A percentile compares a stretch with the other conserved stretches of the same genome.
Evolutionary conservation across 176 grass and related monocot genomes (phyloP).

Genomic region (Triticum urartu): DNA sequence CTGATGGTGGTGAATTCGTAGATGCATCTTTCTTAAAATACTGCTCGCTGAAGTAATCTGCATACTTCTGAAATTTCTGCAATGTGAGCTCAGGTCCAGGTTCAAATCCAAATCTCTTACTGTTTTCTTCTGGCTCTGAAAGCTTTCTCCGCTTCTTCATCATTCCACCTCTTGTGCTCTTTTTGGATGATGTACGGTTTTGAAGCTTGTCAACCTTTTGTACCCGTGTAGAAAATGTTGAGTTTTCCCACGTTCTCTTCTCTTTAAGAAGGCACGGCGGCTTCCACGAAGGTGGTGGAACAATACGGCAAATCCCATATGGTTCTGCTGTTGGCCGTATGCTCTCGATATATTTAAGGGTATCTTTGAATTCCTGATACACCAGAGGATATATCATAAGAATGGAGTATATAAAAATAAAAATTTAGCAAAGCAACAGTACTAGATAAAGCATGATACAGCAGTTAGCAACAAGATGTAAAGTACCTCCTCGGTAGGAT

Average conservation of each 20-base stretch:
- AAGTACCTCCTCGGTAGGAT: slow-evolving; percentile 88
- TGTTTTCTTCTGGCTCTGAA: slow-evolving; percentile 44
- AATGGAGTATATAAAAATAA: background rate
- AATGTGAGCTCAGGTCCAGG: slow-evolving; percentile 86
- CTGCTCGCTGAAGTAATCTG: slow-evolving; percentile 75
- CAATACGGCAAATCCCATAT: slow-evolving; percentile 92
- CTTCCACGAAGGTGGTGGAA: slow-evolving; percentile 89
- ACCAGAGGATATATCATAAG: slow-evolving; percentile 24
- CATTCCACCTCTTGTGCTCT: slow-evolving; percentile 47
- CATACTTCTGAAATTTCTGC: slow-evolving; percentile 80
- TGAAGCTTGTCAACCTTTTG: slow-evolving; percentile 92
- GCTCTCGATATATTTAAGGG: slow-evolving; percentile 80
- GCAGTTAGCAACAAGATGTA: slow-evolving; percentile 25
- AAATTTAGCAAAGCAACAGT: background rate
- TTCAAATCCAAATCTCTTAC: slow-evolving; percentile 84
- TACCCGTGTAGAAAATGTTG: slow-evolving; percentile 73
- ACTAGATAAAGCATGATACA: background rate
- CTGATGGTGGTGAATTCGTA: slow-evolving; percentile 41
- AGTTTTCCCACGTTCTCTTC: slow-evolving; percentile 67
- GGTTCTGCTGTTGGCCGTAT: slow-evolving; percentile 67
- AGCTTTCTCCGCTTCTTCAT: slow-evolving; percentile 81
- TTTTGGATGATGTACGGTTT: slow-evolving; percentile 72
- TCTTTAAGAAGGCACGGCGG: slow-evolving; percentile 83
- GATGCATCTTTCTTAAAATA: slow-evolving; percentile 60
- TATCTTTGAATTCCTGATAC: slow-evolving; percentile 83